These are phyloP conservation scores for Arthrinium puccinioides DNA, from an alignment of 2,329 filamentous ascomycete species.

Conservation along the genomic window DNA sequence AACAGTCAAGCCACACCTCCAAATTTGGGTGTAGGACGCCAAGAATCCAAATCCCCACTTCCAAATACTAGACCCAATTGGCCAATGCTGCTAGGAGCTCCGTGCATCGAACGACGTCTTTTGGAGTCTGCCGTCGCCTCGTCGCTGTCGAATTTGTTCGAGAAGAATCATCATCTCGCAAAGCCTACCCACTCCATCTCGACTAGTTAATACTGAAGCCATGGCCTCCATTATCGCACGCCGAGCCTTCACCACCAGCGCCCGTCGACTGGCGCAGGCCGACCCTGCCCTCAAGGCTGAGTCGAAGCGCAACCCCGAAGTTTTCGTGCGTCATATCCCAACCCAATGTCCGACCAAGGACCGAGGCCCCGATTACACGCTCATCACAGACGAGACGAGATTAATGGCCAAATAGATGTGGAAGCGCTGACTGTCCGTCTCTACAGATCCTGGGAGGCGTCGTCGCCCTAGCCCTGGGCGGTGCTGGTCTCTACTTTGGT, in stretches of 20 bases:
- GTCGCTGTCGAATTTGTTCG: no score
- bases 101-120: background rate
- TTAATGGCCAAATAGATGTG: background rate
- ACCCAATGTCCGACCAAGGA: no score
- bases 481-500: constrained; percentile 89
- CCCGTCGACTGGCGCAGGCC: constrained; percentile 37
- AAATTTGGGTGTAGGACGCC: no score
- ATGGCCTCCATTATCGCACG: constrained; percentile 53
- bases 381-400: background rate
- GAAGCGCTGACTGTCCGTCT: no score
- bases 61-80: no score
- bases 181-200: constrained; percentile 1
- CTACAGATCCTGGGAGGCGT: constrained; percentile 81
- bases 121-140: no score
- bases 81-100: background rate
- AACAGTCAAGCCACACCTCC: no score
- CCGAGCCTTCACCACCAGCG: constrained; percentile 47
- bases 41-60: no score
- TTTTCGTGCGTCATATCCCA: constrained; percentile 32
- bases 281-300: constrained; percentile 45
- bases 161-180: no score
- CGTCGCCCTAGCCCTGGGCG: constrained; percentile 81
- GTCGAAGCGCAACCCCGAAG: constrained; percentile 47
- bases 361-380: no score
- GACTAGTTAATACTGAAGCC: constrained; percentile 16